A percentile compares a stretch with the other conserved stretches of the same genome.
These are phyloP conservation scores for Fusarium nygamai DNA, from an alignment of 2,329 filamentous ascomycete species.

Conservation along the genomic window DNA sequence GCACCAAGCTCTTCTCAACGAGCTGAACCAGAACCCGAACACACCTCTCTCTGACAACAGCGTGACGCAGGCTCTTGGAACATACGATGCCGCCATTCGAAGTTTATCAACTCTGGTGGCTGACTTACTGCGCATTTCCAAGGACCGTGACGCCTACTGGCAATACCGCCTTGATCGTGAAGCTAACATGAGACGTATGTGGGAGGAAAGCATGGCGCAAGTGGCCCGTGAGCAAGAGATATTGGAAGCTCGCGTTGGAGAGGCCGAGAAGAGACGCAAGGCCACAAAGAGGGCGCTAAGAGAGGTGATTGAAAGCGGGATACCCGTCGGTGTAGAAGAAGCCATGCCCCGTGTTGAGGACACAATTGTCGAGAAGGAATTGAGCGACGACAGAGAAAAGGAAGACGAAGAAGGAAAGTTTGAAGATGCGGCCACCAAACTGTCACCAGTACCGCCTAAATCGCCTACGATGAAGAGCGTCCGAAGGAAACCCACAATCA, in stretches of 20 bases:
- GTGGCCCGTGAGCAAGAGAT: conserved; percentile 95
- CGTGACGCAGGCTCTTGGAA: conserved; percentile 79
- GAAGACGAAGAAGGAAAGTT: conserved; percentile 37
- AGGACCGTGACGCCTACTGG: conserved; percentile 96
- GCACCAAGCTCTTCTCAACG: conserved; percentile 79
- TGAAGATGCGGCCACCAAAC: conserved; percentile 32
- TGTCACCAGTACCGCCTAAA: conserved; percentile 12
- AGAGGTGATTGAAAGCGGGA: conserved; percentile 76
- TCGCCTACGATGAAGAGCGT: conserved; percentile 47
- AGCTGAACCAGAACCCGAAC: conserved; percentile 72
- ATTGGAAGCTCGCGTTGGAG: conserved; percentile 85
- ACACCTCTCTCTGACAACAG: conserved; percentile 80
- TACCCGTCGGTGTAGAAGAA: conserved; percentile 47
- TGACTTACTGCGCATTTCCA: conserved; percentile 89
- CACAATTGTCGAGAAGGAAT: conserved; percentile 47
- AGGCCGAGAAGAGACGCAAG: conserved; percentile 90
- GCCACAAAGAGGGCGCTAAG: conserved; percentile 89
- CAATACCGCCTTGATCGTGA: conserved; percentile 94
- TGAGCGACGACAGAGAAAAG: conserved; percentile 34
- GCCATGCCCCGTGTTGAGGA: conserved; percentile 40
- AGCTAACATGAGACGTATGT: conserved; percentile 90
- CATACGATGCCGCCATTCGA: conserved; percentile 89
- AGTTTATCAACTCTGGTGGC: conserved; percentile 87
- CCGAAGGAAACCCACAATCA: conserved; percentile 69
- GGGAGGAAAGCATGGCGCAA: conserved; percentile 99